A percentile compares a stretch with the other conserved stretches of the same genome.
Evolutionary conservation across 306 rosid species (phyloP).

Genomic region (Cicer bijugum): DNA sequence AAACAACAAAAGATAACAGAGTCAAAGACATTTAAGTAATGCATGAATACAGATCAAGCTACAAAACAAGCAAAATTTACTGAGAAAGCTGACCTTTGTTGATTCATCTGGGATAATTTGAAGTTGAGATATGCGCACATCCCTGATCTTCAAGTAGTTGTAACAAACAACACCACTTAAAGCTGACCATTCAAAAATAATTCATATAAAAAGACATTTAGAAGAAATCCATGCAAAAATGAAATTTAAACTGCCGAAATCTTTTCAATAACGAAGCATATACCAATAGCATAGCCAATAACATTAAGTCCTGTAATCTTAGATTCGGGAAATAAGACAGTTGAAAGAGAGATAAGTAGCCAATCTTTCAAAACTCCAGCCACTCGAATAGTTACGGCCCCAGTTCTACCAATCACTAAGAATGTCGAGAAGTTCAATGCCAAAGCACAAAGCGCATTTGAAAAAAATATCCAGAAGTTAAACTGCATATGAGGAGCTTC

Average conservation of each 20-base stretch:
- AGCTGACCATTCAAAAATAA: conserved; percentile 60
- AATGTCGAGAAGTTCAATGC: conserved; percentile 96
- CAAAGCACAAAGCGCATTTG: conserved; percentile 92
- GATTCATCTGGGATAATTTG: conserved; percentile 70
- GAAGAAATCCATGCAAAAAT: conserved; percentile 36
- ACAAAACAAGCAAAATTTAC: conserved; percentile 33
- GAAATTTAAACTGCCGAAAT: conserved; percentile 33
- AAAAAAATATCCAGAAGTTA: conserved; percentile 95
- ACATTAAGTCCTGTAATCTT: conserved; percentile 83
- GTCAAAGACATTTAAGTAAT: conserved; percentile 10
- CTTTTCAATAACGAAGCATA: conserved; percentile 32
- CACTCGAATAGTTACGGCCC: conserved; percentile 97
- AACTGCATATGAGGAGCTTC: conserved; percentile 88
- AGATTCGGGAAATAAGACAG: conserved; percentile 94
- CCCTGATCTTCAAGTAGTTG: conserved; percentile 89
- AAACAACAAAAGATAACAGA: not conserved
- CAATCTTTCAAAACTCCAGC: conserved; percentile 99
- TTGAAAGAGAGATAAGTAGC: conserved; percentile 94
- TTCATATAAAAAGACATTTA: conserved; percentile 1
- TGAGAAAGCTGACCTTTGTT: conserved; percentile 53
- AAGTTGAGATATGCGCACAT: conserved; percentile 78
- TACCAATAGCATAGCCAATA: conserved; percentile 94
- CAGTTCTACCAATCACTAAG: conserved; percentile 96
- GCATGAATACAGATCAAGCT: conserved; percentile 34
- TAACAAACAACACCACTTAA: conserved; percentile 86